phyloP scores from a whole-genome alignment of 208 protist species.

The Porcisia hertigi region DNA sequence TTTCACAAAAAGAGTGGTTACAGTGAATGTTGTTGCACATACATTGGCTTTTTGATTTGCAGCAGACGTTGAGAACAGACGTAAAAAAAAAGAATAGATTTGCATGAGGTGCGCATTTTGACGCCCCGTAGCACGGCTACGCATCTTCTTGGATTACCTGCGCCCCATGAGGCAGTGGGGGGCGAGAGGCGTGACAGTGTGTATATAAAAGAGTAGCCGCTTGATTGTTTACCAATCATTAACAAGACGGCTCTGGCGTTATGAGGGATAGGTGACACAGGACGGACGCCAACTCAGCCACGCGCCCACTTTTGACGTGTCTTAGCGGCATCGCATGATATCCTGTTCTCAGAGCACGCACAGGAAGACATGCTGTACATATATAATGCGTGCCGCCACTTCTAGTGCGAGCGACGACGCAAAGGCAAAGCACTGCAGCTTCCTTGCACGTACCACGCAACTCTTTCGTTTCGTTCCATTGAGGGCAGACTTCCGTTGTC shows the following conservation, averaged over 20 bases:
- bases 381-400: slow-evolving; percentile 36
- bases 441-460: slow-evolving; percentile 35
- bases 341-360: slow-evolving; percentile 42
- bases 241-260: not conserved
- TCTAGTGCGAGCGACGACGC: slow-evolving; percentile 30
- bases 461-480: slow-evolving; percentile 48
- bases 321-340: slow-evolving; percentile 52
- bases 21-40: not conserved
- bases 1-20: not conserved
- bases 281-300: slow-evolving; percentile 34
- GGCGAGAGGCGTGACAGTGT: not conserved
- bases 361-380: slow-evolving; percentile 40
- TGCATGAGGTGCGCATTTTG: not conserved
- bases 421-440: slow-evolving; percentile 49
- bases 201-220: not conserved
- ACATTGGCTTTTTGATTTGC: not conserved
- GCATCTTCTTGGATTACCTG: not conserved
- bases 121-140: not conserved
- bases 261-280: slow-evolving; percentile 29
- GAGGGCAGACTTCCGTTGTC: slow-evolving; percentile 56
- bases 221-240: not conserved
- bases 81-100: not conserved
- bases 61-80: not conserved
- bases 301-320: slow-evolving; percentile 25
- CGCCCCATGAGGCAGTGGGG: not conserved